Evolutionary conservation across 139 green algal genomes (phyloP).

Genomic region (Monoraphidium neglectum): DNA sequence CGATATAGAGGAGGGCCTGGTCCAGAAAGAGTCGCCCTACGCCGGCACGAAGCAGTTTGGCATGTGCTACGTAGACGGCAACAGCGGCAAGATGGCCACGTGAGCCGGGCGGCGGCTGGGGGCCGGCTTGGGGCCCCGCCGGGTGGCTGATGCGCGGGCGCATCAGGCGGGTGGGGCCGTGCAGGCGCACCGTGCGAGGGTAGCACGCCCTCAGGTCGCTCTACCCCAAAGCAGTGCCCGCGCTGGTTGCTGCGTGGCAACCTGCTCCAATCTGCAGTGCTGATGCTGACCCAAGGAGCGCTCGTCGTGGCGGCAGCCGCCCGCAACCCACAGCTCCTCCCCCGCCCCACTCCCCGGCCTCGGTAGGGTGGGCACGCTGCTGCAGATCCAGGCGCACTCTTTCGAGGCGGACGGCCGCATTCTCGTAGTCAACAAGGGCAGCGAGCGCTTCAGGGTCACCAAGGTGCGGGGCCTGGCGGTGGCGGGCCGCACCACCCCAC

Average conservation of each 20-base stretch:
- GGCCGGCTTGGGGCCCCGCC: not conserved
- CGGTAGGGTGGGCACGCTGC: slow-evolving; percentile 37
- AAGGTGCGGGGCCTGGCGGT: not conserved
- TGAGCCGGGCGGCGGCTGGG: not conserved
- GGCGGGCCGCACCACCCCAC: not conserved
- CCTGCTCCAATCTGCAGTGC: no score
- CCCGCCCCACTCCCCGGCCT: slow-evolving; percentile 21
- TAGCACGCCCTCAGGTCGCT: no score
- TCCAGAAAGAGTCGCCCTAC: slow-evolving; percentile 63
- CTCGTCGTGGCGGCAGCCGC: no score
- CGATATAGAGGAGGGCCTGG: slow-evolving; percentile 65
- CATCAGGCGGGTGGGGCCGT: no score
- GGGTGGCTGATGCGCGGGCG: no score
- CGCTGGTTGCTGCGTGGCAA: no score
- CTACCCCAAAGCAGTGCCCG: no score
- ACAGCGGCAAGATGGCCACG: slow-evolving; percentile 12
- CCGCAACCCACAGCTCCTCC: no score
- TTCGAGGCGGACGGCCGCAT: slow-evolving; percentile 51
- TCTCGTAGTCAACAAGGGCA: slow-evolving; percentile 35
- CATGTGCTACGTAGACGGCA: slow-evolving; percentile 59
- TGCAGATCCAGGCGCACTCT: slow-evolving; percentile 59
- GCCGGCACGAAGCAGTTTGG: slow-evolving; percentile 30
- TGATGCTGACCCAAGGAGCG: no score
- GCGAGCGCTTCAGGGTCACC: slow-evolving; percentile 49
- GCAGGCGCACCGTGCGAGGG: no score